Conservation (phyloP, 768 basidiomycete genomes). For the Holtermannia corniformis region DNA sequence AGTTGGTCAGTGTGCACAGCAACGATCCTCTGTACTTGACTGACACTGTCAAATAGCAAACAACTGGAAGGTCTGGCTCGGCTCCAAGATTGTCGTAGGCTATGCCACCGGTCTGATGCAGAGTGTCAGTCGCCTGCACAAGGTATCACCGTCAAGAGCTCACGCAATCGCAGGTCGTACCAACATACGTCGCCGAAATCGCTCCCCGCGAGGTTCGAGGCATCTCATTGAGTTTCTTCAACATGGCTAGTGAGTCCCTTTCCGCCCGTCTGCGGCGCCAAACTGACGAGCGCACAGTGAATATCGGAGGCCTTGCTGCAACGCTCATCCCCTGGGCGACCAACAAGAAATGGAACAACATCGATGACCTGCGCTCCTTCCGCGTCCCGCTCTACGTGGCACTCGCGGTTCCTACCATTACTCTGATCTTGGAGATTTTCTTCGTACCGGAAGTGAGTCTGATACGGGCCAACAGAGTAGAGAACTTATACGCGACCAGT, state of each 20-base stretch:
- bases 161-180: constrained; percentile 8
- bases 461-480: too few relatives aligned
- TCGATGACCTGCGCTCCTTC: constrained; percentile 1
- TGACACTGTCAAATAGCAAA: too few relatives aligned
- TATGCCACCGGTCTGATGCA: constrained; percentile 18
- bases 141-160: too few relatives aligned
- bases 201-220: constrained; percentile 16
- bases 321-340: constrained; percentile 12
- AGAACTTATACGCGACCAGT: too few relatives aligned
- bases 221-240: constrained; percentile 10
- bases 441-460: constrained; percentile 17
- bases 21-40: too few relatives aligned
- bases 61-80: constrained; percentile 10
- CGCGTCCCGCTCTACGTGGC: constrained; percentile 14
- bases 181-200: constrained; percentile 18
- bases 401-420: constrained; percentile 9
- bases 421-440: constrained; percentile 9
- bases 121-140: too few relatives aligned
- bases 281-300: too few relatives aligned
- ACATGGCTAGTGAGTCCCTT: too few relatives aligned
- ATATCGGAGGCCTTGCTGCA: constrained; percentile 10
- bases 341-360: constrained; percentile 4
- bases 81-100: constrained; percentile 20
- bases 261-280: too few relatives aligned
- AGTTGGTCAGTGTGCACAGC: too few relatives aligned